These are phyloP conservation scores for Termitomyces titanicus DNA, from an alignment of 768 basidiomycete genomes.

Conservation along the genomic window DNA sequence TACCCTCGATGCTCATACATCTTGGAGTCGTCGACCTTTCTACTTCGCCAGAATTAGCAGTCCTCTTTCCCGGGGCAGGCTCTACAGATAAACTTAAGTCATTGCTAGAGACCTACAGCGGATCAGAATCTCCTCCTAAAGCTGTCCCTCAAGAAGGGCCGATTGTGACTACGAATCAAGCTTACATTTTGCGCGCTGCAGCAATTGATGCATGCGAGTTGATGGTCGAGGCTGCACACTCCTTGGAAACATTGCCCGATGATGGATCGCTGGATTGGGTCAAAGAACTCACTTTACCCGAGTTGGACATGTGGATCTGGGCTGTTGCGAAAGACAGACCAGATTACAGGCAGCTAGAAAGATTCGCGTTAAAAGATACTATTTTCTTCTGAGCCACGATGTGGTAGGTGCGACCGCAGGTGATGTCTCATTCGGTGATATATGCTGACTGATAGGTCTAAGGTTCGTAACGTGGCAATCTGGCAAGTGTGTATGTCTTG, in stretches of 20 bases:
- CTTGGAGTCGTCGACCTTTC: constrained; percentile 73
- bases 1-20: constrained; percentile 79
- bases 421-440: background rate
- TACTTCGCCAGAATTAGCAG: constrained; percentile 35
- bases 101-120: constrained; percentile 30
- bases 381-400: constrained; percentile 55
- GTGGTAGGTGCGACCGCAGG: background rate
- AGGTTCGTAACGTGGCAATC: background rate
- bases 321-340: constrained; percentile 71
- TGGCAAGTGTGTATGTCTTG: background rate
- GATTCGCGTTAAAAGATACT: constrained; percentile 67
- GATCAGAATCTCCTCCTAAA: constrained; percentile 13
- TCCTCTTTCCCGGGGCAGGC: constrained; percentile 47
- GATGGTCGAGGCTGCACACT: constrained; percentile 53
- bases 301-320: constrained; percentile 81
- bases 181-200: constrained; percentile 73
- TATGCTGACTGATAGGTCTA: background rate
- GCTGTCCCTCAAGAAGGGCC: constrained; percentile 40
- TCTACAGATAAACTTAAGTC: constrained; percentile 32
- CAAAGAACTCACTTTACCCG: constrained; percentile 51
- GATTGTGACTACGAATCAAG: constrained; percentile 52
- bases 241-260: constrained; percentile 21
- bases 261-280: constrained; percentile 43
- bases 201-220: constrained; percentile 77
- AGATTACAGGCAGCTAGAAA: constrained; percentile 63